Conservation (phyloP, 2,329 filamentous ascomycete species). For the Clonostachys rosea region DNA sequence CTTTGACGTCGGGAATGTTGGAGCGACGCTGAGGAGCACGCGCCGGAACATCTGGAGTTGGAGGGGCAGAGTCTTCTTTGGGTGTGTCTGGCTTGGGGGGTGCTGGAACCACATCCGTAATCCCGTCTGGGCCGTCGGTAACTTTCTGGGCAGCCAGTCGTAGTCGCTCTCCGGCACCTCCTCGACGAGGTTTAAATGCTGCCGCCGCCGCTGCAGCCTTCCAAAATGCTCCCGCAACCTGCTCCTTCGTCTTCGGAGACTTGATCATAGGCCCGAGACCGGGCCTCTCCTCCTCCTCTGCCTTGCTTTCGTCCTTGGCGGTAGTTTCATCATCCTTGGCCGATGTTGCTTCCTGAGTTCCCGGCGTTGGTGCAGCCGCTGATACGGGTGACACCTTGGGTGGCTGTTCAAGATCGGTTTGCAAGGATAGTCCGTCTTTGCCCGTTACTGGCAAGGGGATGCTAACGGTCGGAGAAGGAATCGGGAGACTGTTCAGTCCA, state of each 20-base stretch:
- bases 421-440: constrained; percentile 4
- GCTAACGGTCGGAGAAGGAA: too few species aligned
- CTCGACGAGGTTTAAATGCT: constrained; percentile 80
- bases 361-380: too few species aligned
- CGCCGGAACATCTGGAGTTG: constrained; percentile 9
- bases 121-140: constrained; percentile 77
- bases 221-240: constrained; percentile 72
- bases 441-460: too few species aligned
- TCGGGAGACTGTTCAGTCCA: too few species aligned
- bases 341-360: too few species aligned
- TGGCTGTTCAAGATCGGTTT: constrained; percentile 7
- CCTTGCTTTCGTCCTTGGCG: background rate
- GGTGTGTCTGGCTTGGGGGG: constrained; percentile 44
- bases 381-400: constrained; percentile 7
- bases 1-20: constrained; percentile 51
- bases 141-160: constrained; percentile 47
- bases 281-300: constrained; percentile 45
- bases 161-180: constrained; percentile 79
- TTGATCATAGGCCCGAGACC: constrained; percentile 90
- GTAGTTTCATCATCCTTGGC: constrained; percentile 6
- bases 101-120: constrained; percentile 81
- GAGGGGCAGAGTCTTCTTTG: constrained; percentile 8
- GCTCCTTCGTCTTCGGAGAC: constrained; percentile 66
- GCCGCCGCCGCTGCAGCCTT: constrained; percentile 69
- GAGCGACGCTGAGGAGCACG: constrained; percentile 26